Evolutionary conservation across 2,329 filamentous ascomycete genomes (phyloP).

Genomic region (Pseudocercospora fuligena): DNA sequence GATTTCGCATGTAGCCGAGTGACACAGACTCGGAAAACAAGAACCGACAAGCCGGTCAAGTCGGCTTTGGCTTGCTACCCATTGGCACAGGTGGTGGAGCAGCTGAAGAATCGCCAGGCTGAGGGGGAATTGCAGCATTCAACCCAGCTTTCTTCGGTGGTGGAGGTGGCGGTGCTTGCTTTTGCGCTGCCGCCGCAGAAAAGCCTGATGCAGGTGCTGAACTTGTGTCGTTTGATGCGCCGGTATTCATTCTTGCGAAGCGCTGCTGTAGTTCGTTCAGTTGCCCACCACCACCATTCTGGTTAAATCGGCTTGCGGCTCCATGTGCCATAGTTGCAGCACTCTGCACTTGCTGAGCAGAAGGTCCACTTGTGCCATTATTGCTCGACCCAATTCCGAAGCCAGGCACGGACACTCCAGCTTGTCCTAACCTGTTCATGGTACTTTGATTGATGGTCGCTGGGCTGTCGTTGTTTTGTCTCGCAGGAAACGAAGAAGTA

Average conservation of each 20-base stretch:
- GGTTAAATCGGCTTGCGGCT: constrained; percentile 20
- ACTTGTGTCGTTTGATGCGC: constrained; percentile 24
- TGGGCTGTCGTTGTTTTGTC: constrained; percentile 36
- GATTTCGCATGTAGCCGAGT: not conserved
- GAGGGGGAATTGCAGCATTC: constrained; percentile 40
- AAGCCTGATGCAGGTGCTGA: constrained; percentile 35
- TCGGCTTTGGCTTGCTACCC: constrained; percentile 58
- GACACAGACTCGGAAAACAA: not conserved
- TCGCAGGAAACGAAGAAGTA: constrained; percentile 5
- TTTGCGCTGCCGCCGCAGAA: constrained; percentile 44
- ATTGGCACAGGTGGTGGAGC: constrained; percentile 62
- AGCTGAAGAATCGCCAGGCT: constrained; percentile 23
- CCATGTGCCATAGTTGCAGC: constrained; percentile 19
- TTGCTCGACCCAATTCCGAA: constrained; percentile 67
- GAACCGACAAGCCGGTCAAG: constrained; percentile 12
- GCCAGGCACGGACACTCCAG: constrained; percentile 78
- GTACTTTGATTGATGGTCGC: constrained; percentile 62
- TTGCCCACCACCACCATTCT: constrained; percentile 45
- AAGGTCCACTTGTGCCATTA: constrained; percentile 40
- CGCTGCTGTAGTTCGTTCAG: constrained; percentile 71
- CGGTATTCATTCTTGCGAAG: constrained; percentile 60
- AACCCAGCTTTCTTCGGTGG: constrained; percentile 62
- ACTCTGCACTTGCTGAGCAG: constrained; percentile 37
- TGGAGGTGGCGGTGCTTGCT: constrained; percentile 61
- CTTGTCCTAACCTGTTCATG: constrained; percentile 68